These are phyloP conservation scores for Penicillium sclerotiorum DNA, from an alignment of 2,329 filamentous ascomycete genomes.

Conservation along the genomic window DNA sequence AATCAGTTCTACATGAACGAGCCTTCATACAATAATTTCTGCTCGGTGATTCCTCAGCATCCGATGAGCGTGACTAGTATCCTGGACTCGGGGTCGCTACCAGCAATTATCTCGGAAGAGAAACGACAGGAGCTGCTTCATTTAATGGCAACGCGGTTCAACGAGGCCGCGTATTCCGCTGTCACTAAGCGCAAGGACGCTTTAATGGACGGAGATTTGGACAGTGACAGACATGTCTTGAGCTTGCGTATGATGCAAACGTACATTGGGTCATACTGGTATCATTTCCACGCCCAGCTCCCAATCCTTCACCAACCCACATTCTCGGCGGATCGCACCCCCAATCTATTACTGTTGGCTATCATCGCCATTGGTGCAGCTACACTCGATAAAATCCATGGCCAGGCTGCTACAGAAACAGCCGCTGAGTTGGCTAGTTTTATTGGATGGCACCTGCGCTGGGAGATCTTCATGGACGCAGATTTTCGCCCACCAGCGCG, in stretches of 20 bases:
- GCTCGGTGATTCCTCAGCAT: constrained; percentile 62
- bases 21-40: constrained; percentile 51
- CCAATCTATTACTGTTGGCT: constrained; percentile 78
- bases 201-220: constrained; percentile 76
- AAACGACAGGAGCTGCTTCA: constrained; percentile 83
- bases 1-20: constrained; percentile 56
- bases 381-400: constrained; percentile 81
- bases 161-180: constrained; percentile 75
- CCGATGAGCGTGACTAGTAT: constrained; percentile 89
- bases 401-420: constrained; percentile 70
- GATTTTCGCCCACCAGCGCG: constrained; percentile 91
- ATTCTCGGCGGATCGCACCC: constrained; percentile 84
- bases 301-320: constrained; percentile 94
- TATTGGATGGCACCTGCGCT: constrained; percentile 87
- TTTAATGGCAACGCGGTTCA: constrained; percentile 78
- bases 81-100: constrained; percentile 76
- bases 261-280: constrained; percentile 92
- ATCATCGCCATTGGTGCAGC: constrained; percentile 93
- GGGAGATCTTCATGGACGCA: constrained; percentile 90
- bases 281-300: constrained; percentile 89
- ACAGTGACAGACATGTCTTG: constrained; percentile 63
- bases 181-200: constrained; percentile 74
- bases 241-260: constrained; percentile 94
- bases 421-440: constrained; percentile 88
- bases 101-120: constrained; percentile 80